These are phyloP conservation scores for Erythrophleum fordii DNA, from an alignment of 306 rosid species.

Conservation along the genomic window DNA sequence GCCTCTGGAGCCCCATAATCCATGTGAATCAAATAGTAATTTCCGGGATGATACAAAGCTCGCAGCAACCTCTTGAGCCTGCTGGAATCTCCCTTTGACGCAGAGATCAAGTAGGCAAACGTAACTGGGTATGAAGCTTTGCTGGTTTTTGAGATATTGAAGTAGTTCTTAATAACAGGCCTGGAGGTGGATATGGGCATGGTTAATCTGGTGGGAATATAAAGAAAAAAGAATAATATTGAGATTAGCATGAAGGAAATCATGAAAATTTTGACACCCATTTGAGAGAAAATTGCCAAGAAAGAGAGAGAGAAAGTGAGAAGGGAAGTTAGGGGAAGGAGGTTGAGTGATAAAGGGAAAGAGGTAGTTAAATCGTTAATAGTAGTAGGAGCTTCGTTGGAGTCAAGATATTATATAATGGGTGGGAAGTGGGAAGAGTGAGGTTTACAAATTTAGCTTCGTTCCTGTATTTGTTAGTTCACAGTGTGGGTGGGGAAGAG, in stretches of 20 bases:
- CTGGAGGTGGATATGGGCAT: conserved; percentile 51
- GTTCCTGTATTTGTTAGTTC: conserved; percentile 51
- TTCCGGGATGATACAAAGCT: conserved; percentile 84
- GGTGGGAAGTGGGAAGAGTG: conserved; percentile 12
- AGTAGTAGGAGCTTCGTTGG: conserved; percentile 5
- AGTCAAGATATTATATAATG: neutral
- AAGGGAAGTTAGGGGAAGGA: conserved; percentile 2
- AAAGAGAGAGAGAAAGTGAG: conserved; percentile 28
- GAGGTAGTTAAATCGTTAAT: conserved; percentile 35
- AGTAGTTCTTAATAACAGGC: conserved; percentile 41
- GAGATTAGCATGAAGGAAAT: conserved; percentile 56
- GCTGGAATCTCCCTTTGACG: conserved; percentile 71
- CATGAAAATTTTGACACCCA: conserved; percentile 70
- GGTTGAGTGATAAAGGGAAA: neutral
- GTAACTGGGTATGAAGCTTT: conserved; percentile 60
- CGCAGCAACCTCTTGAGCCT: conserved; percentile 64
- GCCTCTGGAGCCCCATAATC: conserved; percentile 69
- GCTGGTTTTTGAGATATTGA: conserved; percentile 41
- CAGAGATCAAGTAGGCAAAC: conserved; percentile 83
- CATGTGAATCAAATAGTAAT: conserved; percentile 81
- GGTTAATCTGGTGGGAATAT: conserved; percentile 67
- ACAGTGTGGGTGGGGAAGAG: conserved; percentile 43
- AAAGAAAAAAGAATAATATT: conserved; percentile 52
- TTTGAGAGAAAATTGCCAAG: conserved; percentile 41
- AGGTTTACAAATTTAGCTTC: conserved; percentile 40